Evolutionary conservation across 495 filamentous ascomycete genomes (phyloP).

Genomic region (Penicillium daleae): DNA sequence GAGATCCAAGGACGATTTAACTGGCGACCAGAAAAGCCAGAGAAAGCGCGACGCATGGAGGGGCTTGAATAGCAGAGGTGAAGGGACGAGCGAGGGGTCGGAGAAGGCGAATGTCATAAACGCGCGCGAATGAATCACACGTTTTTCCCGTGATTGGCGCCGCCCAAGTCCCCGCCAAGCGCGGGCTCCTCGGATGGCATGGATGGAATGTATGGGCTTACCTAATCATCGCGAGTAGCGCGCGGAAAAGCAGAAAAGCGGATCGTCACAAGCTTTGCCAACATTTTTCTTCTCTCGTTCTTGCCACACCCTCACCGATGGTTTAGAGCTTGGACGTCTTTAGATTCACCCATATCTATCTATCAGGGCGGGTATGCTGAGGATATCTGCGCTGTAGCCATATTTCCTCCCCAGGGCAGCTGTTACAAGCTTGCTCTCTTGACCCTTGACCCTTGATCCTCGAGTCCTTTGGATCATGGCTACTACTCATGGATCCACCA

Average conservation of each 20-base stretch:
- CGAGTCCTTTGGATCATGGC: constrained; percentile 40
- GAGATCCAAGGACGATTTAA: constrained; percentile 14
- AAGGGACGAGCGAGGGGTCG: background rate
- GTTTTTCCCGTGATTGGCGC: constrained; percentile 21
- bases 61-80: background rate
- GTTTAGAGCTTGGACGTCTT: background rate
- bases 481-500: constrained; percentile 34
- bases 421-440: constrained; percentile 6
- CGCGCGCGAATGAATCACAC: constrained; percentile 6
- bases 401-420: constrained; percentile 1
- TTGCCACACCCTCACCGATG: constrained; percentile 1
- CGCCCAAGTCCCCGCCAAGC: constrained; percentile 1
- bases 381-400: constrained; percentile 1
- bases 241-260: constrained; percentile 10
- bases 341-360: background rate
- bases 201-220: constrained; percentile 11
- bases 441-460: background rate
- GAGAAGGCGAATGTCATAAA: background rate
- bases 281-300: constrained; percentile 21
- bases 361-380: constrained; percentile 7
- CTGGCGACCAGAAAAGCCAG: constrained; percentile 9
- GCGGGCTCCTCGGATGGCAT: too few species aligned
- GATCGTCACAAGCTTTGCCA: constrained; percentile 5
- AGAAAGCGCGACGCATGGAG: constrained; percentile 26
- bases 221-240: constrained; percentile 26